phyloP scores from a whole-genome alignment of 202 grass and related monocot species.

The Setaria viridis region DNA sequence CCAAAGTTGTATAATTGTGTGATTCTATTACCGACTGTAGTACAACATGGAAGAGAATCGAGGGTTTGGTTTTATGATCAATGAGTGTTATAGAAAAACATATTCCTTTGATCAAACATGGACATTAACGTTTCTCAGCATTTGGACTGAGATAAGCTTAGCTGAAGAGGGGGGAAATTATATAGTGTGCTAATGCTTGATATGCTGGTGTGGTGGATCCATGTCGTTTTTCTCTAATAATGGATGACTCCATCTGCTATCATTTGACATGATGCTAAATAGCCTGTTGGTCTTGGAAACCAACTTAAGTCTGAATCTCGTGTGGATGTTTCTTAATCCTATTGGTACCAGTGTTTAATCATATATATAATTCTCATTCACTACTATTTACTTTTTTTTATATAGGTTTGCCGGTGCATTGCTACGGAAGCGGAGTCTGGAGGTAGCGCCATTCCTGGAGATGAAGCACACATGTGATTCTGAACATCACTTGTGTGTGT shows the following conservation, averaged over 20 bases:
- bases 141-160: not conserved
- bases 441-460: slow-evolving; percentile 10
- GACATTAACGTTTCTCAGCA: not conserved
- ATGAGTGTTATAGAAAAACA: not conserved
- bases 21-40: not conserved
- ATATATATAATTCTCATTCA: no score
- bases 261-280: not conserved
- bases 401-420: not conserved
- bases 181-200: not conserved
- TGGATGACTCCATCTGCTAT: not conserved
- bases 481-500: slow-evolving; percentile 1
- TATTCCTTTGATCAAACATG: not conserved
- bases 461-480: not conserved
- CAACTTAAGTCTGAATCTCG: not conserved
- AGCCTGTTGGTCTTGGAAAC: not conserved
- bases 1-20: no score
- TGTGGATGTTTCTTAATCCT: not conserved
- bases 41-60: not conserved
- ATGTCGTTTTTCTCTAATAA: not conserved
- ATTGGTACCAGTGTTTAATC: not conserved
- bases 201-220: not conserved
- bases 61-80: not conserved
- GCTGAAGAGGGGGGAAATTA: not conserved
- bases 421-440: not conserved
- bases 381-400: not conserved